Conservation (phyloP, 371 early-diverging fungal species). For the Mucor saturninus region DNA sequence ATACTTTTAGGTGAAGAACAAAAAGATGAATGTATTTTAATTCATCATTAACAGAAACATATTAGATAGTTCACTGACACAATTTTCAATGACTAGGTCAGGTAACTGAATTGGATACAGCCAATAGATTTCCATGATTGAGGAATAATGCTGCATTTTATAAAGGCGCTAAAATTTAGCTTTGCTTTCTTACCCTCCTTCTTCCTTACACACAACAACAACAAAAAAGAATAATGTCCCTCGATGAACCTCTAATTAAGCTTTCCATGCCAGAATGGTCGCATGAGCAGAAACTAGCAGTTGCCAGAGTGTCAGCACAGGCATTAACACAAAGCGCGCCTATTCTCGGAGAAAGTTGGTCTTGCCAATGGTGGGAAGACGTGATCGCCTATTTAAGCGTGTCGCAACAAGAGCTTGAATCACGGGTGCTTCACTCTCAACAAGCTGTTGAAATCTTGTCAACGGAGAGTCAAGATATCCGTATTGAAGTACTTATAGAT, state of each 20-base stretch:
- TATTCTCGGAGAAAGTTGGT: constrained; percentile 31
- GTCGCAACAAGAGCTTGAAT: constrained; percentile 28
- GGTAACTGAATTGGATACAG: no score
- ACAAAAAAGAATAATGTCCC: no score
- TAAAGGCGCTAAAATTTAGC: neutral
- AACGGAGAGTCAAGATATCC: constrained; percentile 35
- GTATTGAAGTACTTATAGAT: constrained; percentile 43
- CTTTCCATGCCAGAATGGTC: constrained; percentile 35
- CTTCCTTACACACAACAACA: no score
- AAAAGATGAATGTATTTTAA: no score
- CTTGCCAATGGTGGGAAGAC: constrained; percentile 29
- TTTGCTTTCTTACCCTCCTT: no score
- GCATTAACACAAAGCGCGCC: constrained; percentile 25
- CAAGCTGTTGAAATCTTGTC: constrained; percentile 24
- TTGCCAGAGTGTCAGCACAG: constrained; percentile 33
- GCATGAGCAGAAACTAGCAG: constrained; percentile 27
- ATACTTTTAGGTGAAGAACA: no score
- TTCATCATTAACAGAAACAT: no score
- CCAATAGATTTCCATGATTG: no score
- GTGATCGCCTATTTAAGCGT: constrained; percentile 33
- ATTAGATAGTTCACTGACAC: no score
- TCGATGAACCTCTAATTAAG: constrained; percentile 25
- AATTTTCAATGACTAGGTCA: no score
- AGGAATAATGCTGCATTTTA: no score
- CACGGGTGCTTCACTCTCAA: constrained; percentile 5